Evolutionary conservation across 169 alveolate genomes (phyloP), one percentile per base, ranked within the genome.

Genomic region (Cystoisospora suis): DNA sequence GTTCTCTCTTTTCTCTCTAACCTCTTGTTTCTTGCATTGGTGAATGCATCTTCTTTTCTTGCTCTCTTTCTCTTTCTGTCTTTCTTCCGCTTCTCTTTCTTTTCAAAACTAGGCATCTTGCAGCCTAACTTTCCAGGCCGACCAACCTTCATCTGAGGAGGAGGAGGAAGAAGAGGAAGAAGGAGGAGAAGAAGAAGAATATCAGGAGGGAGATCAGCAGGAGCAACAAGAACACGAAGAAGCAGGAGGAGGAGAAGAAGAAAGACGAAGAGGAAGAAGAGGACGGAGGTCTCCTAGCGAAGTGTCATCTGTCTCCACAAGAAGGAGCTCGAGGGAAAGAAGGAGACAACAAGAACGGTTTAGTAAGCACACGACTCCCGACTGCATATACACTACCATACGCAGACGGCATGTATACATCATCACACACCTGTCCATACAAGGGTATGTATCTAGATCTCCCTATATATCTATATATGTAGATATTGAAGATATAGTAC

Each of bases 81-180:
- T 3, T 69, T 69, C 72, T 58, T 58, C 15, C 72, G 3, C 29
- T 9, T 58, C 12, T 58, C n/a, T 58, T 9, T 3, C 3, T 58
- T 58, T 34, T 9, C n/a, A 9, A 12, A 20, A 53, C 20, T 53
- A 12, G 61, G n/a, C 61, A 20, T 20, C 20, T 53, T 53, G 9
- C 61, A 53, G 9, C 9, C n/a, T 9, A 53, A 53, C 61, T 53
- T 65, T 65, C 77, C 77, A 65, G 42, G 77, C 77, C 45, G 77
- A 65, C 44, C 45, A 36, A 1, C 34, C 77, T 15, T 3, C 77
- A 12, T 17, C 44, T 2, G 77, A 65, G 44, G 77, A 65, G 34
- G 77, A 65, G 42, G 42, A 27, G 27, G 42, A 27, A 15, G 77
- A 65, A 17, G 77, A 65, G n/a, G 77, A 65, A 23, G 77, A 65